These are phyloP conservation scores for Ramularia collo-cygni DNA, from an alignment of 2,329 filamentous ascomycete genomes.

Conservation along the genomic window DNA sequence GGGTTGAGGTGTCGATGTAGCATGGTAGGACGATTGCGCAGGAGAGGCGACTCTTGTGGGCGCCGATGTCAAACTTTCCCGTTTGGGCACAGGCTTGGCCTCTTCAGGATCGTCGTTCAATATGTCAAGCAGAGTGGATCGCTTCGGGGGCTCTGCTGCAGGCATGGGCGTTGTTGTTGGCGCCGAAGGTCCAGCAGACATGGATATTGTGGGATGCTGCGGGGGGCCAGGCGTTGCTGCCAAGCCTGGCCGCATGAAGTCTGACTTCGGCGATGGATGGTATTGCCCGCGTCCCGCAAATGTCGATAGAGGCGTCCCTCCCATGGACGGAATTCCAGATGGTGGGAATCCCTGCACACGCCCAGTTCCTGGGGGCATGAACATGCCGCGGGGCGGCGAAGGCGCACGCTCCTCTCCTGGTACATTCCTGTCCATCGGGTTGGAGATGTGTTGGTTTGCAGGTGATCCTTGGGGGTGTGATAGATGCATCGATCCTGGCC, in stretches of 20 bases:
- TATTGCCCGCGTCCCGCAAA: conserved; percentile 17
- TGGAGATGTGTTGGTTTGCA: conserved; percentile 17
- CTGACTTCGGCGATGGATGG: conserved; percentile 27
- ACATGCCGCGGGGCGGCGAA: conserved; percentile 21
- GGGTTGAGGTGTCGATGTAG: conserved; percentile 12
- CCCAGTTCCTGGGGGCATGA: conserved; percentile 11
- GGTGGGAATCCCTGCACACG: conserved; percentile 12
- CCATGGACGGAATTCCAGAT: conserved; percentile 8
- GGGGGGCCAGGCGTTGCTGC: conserved; percentile 16
- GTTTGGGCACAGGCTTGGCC: conserved; percentile 21
- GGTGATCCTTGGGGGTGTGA: conserved; percentile 24
- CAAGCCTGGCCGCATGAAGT: conserved; percentile 26
- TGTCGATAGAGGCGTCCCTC: conserved; percentile 14
- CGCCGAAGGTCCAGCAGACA: conserved; percentile 16
- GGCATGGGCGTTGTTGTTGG: conserved; percentile 20
- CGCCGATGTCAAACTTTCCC: conserved; percentile 23
- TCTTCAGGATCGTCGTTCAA: conserved; percentile 30
- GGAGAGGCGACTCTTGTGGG: conserved; percentile 22
- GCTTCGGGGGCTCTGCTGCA: conserved; percentile 30
- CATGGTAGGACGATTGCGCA: conserved; percentile 13
- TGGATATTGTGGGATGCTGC: conserved; percentile 10
- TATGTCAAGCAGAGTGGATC: conserved; percentile 31
- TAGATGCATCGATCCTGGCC: conserved; percentile 9
- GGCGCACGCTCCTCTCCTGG: conserved; percentile 26
- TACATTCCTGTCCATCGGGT: conserved; percentile 22